Conservation (phyloP, 2,329 filamentous ascomycete genomes). For the Lithohypha guttulata region DNA sequence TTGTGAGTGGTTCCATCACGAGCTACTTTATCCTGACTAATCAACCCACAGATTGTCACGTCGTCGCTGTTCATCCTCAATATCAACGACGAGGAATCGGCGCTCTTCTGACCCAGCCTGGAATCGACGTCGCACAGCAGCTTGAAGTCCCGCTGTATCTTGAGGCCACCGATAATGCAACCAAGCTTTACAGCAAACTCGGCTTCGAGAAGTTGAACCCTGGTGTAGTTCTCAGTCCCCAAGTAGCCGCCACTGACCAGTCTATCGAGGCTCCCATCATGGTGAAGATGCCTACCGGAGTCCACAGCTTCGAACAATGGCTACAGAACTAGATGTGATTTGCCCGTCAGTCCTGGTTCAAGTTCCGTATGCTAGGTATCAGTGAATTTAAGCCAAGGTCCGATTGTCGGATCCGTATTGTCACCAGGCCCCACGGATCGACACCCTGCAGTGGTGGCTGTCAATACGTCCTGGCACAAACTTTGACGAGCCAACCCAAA, state of each 20-base stretch:
- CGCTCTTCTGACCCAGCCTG: slow-evolving; percentile 32
- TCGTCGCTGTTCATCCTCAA: slow-evolving; percentile 37
- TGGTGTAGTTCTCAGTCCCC: slow-evolving; percentile 31
- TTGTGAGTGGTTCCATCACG: slow-evolving; percentile 27
- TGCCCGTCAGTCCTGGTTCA: no score
- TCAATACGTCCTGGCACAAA: no score
- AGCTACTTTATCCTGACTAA: slow-evolving; percentile 2
- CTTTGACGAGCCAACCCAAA: no score
- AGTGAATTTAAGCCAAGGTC: no score
- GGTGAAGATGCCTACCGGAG: slow-evolving; percentile 32
- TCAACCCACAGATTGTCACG: slow-evolving; percentile 29
- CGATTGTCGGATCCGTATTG: no score
- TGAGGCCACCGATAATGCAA: slow-evolving; percentile 35
- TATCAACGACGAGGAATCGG: slow-evolving; percentile 35
- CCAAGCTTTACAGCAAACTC: slow-evolving; percentile 36
- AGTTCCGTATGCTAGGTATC: no score
- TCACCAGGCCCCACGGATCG: no score
- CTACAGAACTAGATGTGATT: no score
- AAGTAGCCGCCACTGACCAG: slow-evolving; percentile 26
- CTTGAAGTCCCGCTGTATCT: slow-evolving; percentile 36
- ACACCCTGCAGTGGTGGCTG: no score
- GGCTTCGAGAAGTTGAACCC: slow-evolving; percentile 35
- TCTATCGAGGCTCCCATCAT: slow-evolving; percentile 34
- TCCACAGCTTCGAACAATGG: slow-evolving; percentile 30
- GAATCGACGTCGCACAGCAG: slow-evolving; percentile 24